Evolutionary conservation across 371 early-diverging fungal species (phyloP), one percentile per base, ranked within the genome.

Genomic region (Sporodiniella umbellata): DNA sequence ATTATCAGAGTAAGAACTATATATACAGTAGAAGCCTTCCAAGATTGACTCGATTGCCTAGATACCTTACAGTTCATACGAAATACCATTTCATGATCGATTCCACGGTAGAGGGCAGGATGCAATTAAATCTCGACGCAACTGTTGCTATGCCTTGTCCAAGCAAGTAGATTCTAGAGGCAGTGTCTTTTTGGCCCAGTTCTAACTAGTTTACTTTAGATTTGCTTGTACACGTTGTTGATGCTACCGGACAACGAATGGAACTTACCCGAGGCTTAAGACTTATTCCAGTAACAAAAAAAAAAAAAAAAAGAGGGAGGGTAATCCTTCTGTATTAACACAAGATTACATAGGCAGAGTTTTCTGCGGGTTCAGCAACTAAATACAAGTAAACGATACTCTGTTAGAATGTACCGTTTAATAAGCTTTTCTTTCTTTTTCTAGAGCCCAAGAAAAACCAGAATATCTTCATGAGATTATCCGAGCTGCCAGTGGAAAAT

Each of bases 101-200:
- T 67, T 70, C 75, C 12, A 60, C 70, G 10, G 70, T 87, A 25
- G 80, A 80, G 50, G 78, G 81, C 12, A 64, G 60, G n/a, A 64
- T 95, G 56, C 86, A 84, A 59, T 84, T 96, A 22, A 93, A 93
- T 64, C 62, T 95, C 42, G 97, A 92, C 57, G 39, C 93, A 19
- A 88, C 90, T 0, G 75, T 96, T n/a, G 93, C 92, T 5, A 94
- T 90, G 90, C 84, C 85, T 8, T 96, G 97, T 70, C 66, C 76
- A 33, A 70, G 90, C 87, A 75, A 66, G 62, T 21, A 17, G 18
- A 4, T 28, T 17, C 7, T 24, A n/a, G n/a, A n/a, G n/a, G n/a
- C n/a, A n/a, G n/a, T n/a, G n/a, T n/a, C n/a, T n/a, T n/a, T n/a
- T n/a, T n/a, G n/a, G n/a, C n/a, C n/a, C n/a, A n/a, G n/a, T n/a